These are phyloP conservation scores for Ogataea chonburiensis DNA, from an alignment of 805 yeast species.

Conservation along the genomic window DNA sequence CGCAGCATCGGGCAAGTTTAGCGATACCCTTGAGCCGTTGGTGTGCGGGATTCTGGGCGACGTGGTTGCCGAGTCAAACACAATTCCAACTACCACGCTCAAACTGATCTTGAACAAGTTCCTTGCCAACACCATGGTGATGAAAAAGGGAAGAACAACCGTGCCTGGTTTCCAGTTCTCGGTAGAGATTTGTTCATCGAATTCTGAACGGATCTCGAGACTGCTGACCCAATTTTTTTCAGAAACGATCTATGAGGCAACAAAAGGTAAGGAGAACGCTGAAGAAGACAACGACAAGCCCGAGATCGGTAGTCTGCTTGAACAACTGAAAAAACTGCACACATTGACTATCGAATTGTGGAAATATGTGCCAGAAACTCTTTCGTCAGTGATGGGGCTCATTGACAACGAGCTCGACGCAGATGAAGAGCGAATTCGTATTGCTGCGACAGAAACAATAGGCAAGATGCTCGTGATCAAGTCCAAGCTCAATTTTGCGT, in stretches of 20 bases:
- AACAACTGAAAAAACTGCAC: slow-evolving; percentile 61
- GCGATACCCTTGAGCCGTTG: slow-evolving; percentile 54
- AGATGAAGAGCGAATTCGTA: slow-evolving; percentile 59
- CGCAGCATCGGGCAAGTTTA: slow-evolving; percentile 43
- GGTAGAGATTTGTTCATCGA: slow-evolving; percentile 62
- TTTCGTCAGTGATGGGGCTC: slow-evolving; percentile 72
- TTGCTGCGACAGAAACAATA: slow-evolving; percentile 69
- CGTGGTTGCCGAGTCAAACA: slow-evolving; percentile 66
- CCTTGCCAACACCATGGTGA: slow-evolving; percentile 34
- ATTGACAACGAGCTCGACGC: slow-evolving; percentile 79
- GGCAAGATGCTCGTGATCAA: slow-evolving; percentile 58
- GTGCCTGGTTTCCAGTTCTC: slow-evolving; percentile 68
- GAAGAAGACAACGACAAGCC: slow-evolving; percentile 25
- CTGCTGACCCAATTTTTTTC: slow-evolving; percentile 77
- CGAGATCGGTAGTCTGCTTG: slow-evolving; percentile 21
- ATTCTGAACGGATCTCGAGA: slow-evolving; percentile 72
- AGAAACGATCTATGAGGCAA: slow-evolving; percentile 61
- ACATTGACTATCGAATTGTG: slow-evolving; percentile 64
- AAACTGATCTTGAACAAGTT: slow-evolving; percentile 66
- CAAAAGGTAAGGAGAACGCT: slow-evolving; percentile 25
- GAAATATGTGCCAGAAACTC: slow-evolving; percentile 72
- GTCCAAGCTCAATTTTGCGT: slow-evolving; percentile 54
- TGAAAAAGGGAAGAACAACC: slow-evolving; percentile 28
- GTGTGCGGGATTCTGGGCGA: slow-evolving; percentile 73
- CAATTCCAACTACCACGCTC: slow-evolving; percentile 58